Evolutionary conservation across 306 rosid genomes (phyloP).

Genomic region (Rubus idaeus): DNA sequence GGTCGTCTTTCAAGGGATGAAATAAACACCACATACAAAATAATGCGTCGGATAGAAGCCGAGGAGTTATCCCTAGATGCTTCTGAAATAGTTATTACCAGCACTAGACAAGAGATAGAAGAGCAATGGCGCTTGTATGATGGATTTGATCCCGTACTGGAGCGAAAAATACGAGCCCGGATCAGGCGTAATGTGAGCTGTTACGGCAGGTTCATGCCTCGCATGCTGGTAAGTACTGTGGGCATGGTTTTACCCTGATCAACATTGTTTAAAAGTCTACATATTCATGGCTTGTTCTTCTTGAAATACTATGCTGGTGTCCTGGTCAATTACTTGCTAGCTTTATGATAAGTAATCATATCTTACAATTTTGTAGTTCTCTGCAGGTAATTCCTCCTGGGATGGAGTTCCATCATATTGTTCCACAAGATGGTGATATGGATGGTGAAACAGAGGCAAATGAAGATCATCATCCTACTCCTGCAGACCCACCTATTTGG

Average conservation of each 20-base stretch:
- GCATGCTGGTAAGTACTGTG: conserved; percentile 71
- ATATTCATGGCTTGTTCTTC: conserved; percentile 23
- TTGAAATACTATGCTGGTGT: conserved; percentile 16
- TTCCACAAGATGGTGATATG: conserved; percentile 83
- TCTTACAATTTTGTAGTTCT: conserved; percentile 20
- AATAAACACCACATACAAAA: conserved; percentile 84
- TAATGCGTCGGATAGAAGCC: conserved; percentile 95
- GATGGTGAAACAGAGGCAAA: conserved; percentile 81
- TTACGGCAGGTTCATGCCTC: conserved; percentile 97
- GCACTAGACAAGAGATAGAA: conserved; percentile 94
- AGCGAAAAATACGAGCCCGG: conserved; percentile 94
- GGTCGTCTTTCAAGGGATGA: conserved; percentile 81
- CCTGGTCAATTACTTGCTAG: conserved; percentile 20
- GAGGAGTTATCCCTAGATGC: conserved; percentile 92
- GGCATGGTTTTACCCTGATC: conserved; percentile 7
- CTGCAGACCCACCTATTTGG: conserved; percentile 94
- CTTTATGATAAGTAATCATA: conserved; percentile 8
- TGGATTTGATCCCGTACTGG: conserved; percentile 95
- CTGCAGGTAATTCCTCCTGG: conserved; percentile 94
- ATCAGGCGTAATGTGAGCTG: conserved; percentile 97
- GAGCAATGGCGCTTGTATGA: conserved; percentile 98
- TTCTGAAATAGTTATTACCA: conserved; percentile 89
- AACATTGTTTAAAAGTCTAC: conserved; percentile 10
- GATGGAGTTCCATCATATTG: conserved; percentile 97
- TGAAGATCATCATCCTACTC: conserved; percentile 84